These are phyloP conservation scores for Fraxinus angustifolia DNA, from an alignment of 305 asterid genomes.

Conservation along the genomic window DNA sequence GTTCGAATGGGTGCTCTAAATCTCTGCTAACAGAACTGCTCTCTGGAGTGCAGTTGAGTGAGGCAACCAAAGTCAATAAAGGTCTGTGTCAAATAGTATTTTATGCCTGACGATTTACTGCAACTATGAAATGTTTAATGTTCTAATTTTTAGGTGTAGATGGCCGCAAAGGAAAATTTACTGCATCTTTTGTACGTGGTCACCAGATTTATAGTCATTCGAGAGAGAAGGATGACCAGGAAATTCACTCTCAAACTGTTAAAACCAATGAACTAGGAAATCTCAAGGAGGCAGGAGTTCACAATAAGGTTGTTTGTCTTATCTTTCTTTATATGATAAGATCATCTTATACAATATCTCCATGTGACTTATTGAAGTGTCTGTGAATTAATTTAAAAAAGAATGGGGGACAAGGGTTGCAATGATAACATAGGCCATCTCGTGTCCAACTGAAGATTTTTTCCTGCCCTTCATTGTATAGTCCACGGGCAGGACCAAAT, in stretches of 20 bases:
- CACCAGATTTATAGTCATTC: background rate
- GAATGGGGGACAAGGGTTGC: background rate
- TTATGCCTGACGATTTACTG: background rate
- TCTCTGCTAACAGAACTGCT: background rate
- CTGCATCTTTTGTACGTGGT: background rate
- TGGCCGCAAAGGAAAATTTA: background rate
- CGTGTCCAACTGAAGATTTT: background rate
- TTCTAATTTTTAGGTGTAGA: background rate
- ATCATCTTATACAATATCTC: background rate
- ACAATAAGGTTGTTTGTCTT: background rate
- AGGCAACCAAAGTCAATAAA: background rate
- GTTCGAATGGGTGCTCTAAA: background rate
- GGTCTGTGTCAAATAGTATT: background rate
- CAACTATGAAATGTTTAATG: background rate
- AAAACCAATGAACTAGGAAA: background rate
- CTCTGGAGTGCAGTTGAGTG: background rate
- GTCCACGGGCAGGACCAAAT: background rate
- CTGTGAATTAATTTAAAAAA: background rate
- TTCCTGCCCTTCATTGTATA: background rate
- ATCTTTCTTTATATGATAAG: background rate
- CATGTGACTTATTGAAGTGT: background rate
- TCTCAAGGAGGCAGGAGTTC: background rate
- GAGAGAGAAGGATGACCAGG: constrained; percentile 2
- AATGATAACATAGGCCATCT: background rate
- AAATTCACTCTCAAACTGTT: background rate